phyloP scores from a whole-genome alignment of 2,329 filamentous ascomycete species.

The Diaporthe vexans region DNA sequence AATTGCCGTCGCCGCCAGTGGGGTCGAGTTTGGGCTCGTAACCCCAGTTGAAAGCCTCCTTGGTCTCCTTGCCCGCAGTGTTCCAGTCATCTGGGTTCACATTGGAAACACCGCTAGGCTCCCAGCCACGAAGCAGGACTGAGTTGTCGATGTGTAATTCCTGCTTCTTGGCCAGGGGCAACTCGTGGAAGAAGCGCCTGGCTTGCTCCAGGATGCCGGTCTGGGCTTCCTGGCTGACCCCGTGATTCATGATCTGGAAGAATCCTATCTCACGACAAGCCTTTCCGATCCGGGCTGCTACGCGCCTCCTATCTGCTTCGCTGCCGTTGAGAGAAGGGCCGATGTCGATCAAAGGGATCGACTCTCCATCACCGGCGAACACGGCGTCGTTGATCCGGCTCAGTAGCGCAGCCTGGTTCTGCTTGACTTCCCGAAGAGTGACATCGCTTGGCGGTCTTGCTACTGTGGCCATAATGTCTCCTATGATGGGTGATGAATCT shows the following conservation, averaged over 20 bases:
- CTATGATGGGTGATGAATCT: not conserved
- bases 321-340: slow-evolving; percentile 28
- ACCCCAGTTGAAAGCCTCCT: slow-evolving; percentile 42
- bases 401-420: slow-evolving; percentile 25
- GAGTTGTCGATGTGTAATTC: slow-evolving; percentile 43
- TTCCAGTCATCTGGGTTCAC: slow-evolving; percentile 29
- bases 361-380: slow-evolving; percentile 1
- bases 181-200: slow-evolving; percentile 44
- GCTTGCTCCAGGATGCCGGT: slow-evolving; percentile 42
- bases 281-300: slow-evolving; percentile 17
- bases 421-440: slow-evolving; percentile 2
- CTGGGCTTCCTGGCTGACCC: slow-evolving; percentile 42
- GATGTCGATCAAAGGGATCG: slow-evolving; percentile 31
- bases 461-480: not conserved
- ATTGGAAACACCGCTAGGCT: slow-evolving; percentile 33
- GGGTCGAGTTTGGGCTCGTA: slow-evolving; percentile 42
- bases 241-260: slow-evolving; percentile 48
- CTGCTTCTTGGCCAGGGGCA: slow-evolving; percentile 43
- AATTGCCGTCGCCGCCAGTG: slow-evolving; percentile 5
- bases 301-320: not conserved
- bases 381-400: slow-evolving; percentile 26
- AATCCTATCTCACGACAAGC: slow-evolving; percentile 46
- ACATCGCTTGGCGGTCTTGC: not conserved
- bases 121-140: slow-evolving; percentile 39
- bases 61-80: slow-evolving; percentile 30